Evolutionary conservation across 176 grass and related monocot genomes (phyloP).

Genomic region (Triticum urartu): DNA sequence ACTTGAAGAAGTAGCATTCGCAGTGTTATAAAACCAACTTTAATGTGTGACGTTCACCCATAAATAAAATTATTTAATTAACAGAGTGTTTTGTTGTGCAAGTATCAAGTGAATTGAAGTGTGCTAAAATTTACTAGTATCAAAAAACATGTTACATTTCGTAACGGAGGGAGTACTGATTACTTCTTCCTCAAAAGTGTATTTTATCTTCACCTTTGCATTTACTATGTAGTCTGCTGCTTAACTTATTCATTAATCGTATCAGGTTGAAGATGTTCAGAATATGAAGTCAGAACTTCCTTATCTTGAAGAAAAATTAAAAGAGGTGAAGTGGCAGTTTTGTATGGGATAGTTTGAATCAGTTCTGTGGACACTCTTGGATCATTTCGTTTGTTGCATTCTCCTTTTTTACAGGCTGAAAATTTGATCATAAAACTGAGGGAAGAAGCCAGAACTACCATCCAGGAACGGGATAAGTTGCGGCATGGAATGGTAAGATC

Average conservation of each 20-base stretch:
- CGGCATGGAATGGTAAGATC: conserved; percentile 67
- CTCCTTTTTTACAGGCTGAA: conserved; percentile 64
- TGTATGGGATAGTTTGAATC: no score
- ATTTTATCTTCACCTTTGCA: conserved; percentile 2
- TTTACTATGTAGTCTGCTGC: neutral
- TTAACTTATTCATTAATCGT: conserved; percentile 23
- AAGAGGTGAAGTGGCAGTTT: neutral
- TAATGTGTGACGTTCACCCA: neutral
- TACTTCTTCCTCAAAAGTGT: neutral
- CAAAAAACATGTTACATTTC: no score
- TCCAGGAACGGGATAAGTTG: conserved; percentile 54
- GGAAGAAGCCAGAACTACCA: conserved; percentile 50
- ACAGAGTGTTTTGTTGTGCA: neutral
- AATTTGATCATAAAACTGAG: conserved; percentile 58
- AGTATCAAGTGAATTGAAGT: neutral
- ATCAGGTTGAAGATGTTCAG: conserved; percentile 70
- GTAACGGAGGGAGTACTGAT: neutral
- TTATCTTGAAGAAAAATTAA: conserved; percentile 74
- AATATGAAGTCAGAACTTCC: conserved; percentile 60
- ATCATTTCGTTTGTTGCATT: neutral
- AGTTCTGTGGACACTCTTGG: no score
- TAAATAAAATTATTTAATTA: neutral
- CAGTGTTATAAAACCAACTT: neutral
- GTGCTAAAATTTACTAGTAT: neutral
- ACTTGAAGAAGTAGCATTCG: no score